These are phyloP conservation scores for Suillus discolor DNA, from an alignment of 768 basidiomycete species.

Conservation along the genomic window DNA sequence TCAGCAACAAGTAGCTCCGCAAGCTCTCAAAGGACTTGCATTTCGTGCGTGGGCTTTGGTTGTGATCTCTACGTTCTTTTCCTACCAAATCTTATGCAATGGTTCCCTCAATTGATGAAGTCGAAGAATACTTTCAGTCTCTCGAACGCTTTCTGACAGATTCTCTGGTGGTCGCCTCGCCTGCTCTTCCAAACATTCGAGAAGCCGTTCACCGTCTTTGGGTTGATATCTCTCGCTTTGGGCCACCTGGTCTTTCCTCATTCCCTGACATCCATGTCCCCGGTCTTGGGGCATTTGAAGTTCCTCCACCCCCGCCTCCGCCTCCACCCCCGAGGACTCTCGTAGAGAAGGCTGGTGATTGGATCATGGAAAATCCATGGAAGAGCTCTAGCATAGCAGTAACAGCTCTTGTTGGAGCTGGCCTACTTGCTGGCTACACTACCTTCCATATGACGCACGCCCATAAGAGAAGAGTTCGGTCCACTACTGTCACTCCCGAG, in stretches of 20 bases:
- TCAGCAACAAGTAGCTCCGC: background rate
- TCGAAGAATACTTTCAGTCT: slow-evolving; percentile 70
- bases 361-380: slow-evolving; percentile 64
- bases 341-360: slow-evolving; percentile 50
- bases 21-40: slow-evolving; percentile 8
- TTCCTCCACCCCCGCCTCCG: slow-evolving; percentile 65
- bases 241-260: slow-evolving; percentile 51
- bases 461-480: slow-evolving; percentile 25
- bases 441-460: slow-evolving; percentile 23
- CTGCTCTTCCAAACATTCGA: slow-evolving; percentile 63
- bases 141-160: slow-evolving; percentile 64
- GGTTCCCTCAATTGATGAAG: slow-evolving; percentile 56
- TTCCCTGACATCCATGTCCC: slow-evolving; percentile 60
- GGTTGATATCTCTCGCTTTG: slow-evolving; percentile 81
- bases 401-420: slow-evolving; percentile 64
- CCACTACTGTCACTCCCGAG: slow-evolving; percentile 35
- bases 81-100: slow-evolving; percentile 14
- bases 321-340: slow-evolving; percentile 50
- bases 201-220: slow-evolving; percentile 71
- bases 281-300: slow-evolving; percentile 69
- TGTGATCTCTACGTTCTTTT: background rate
- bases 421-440: slow-evolving; percentile 62
- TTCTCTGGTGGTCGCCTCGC: slow-evolving; percentile 56
- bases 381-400: slow-evolving; percentile 53
- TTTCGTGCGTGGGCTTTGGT: background rate